Percentiles rank a stretch among this genome's conserved stretches.
phyloP scores from a whole-genome alignment of 1,139 yeast species.

The Casaregolazyma lundiana region DNA sequence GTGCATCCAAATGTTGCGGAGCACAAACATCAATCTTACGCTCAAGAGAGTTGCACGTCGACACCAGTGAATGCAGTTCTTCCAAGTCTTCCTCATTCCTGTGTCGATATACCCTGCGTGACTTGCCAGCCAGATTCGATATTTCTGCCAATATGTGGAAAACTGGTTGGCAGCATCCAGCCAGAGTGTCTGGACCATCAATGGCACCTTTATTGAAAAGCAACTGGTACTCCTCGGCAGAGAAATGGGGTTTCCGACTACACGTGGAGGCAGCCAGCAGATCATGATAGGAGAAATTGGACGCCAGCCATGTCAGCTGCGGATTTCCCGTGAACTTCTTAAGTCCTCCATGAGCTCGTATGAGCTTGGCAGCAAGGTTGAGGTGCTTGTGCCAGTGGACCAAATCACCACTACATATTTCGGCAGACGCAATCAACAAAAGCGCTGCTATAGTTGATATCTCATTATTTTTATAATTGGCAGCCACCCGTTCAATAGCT shows the following conservation, averaged over 20 bases:
- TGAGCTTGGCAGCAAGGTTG: constrained; percentile 26
- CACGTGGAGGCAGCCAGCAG: constrained; percentile 55
- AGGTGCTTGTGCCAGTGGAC: constrained; percentile 29
- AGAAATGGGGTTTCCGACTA: constrained; percentile 32
- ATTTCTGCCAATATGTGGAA: constrained; percentile 66
- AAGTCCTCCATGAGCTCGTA: constrained; percentile 26
- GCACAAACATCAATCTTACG: constrained; percentile 45
- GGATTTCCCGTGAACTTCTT: constrained; percentile 46
- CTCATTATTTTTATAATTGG: constrained; percentile 24
- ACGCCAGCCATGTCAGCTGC: constrained; percentile 66
- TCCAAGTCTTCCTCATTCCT: constrained; percentile 32
- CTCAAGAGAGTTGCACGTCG: constrained; percentile 44
- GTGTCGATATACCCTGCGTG: constrained; percentile 24
- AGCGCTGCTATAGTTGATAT: constrained; percentile 56
- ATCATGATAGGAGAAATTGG: constrained; percentile 83
- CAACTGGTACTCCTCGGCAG: constrained; percentile 43
- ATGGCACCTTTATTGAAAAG: constrained; percentile 34
- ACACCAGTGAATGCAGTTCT: background rate
- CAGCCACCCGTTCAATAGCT: constrained; percentile 26
- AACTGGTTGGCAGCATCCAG: constrained; percentile 67
- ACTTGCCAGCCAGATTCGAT: constrained; percentile 54
- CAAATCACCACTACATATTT: constrained; percentile 29
- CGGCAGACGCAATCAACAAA: constrained; percentile 45
- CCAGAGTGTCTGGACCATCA: constrained; percentile 56
- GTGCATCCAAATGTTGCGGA: constrained; percentile 52